These are phyloP conservation scores for Phytophthora constricta DNA, from an alignment of 352 stramenopile species.

Conservation along the genomic window DNA sequence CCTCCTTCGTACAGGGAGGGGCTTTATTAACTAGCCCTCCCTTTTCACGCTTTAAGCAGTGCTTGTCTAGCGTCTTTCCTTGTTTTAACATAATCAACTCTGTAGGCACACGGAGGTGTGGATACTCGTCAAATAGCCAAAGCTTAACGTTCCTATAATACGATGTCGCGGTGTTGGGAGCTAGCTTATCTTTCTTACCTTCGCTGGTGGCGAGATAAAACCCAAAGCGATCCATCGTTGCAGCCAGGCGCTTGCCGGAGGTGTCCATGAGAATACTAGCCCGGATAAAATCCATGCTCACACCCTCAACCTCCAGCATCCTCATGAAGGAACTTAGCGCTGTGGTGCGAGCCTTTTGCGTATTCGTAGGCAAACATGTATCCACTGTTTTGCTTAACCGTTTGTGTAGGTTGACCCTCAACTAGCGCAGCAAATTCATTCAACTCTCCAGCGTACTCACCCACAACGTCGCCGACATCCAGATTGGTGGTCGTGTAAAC, in stretches of 20 bases:
- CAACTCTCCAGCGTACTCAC: too few relatives aligned
- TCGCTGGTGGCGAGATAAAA: conserved; percentile 6
- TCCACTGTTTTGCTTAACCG: too few relatives aligned
- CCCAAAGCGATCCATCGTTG: conserved; percentile 8
- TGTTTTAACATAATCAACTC: conserved; percentile 8
- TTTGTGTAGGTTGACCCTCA: too few relatives aligned
- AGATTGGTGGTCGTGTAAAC: too few relatives aligned
- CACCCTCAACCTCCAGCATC: conserved; percentile 3
- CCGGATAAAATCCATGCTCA: background rate
- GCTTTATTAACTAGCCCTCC: conserved; percentile 35
- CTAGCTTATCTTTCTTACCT: conserved; percentile 13
- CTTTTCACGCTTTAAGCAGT: conserved; percentile 20
- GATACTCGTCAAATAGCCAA: conserved; percentile 6
- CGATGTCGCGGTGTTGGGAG: conserved; percentile 9
- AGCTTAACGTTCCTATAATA: conserved; percentile 13
- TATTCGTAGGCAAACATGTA: conserved; percentile 1
- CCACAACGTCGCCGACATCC: too few relatives aligned
- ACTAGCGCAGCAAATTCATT: conserved; percentile 4
- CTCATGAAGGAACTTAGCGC: conserved; percentile 4
- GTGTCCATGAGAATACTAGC: conserved; percentile 1
- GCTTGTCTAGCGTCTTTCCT: conserved; percentile 6
- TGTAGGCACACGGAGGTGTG: conserved; percentile 8
- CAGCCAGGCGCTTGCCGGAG: background rate
- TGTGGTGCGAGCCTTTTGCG: background rate
- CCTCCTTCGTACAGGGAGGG: background rate